These are phyloP conservation scores for Senna siamea DNA, from an alignment of 306 rosid species.

Conservation along the genomic window DNA sequence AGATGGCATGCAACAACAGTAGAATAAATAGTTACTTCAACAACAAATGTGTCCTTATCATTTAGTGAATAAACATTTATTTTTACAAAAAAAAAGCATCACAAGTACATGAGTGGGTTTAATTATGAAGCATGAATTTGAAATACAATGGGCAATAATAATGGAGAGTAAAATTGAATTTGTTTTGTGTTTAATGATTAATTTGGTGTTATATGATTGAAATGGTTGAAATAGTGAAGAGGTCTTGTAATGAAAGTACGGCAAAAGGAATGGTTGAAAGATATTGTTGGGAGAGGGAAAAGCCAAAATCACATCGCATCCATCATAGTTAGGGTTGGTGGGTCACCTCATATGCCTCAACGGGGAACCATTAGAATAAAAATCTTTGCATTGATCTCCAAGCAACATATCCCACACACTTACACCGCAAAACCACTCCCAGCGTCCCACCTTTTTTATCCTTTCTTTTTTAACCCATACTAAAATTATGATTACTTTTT, in stretches of 20 bases:
- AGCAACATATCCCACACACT: constrained; percentile 37
- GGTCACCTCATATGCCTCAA: constrained; percentile 52
- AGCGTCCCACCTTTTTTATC: too few relatives aligned
- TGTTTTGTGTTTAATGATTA: too few relatives aligned
- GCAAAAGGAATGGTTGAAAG: constrained; percentile 28
- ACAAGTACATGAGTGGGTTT: background rate
- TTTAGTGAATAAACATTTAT: background rate
- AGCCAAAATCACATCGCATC: background rate
- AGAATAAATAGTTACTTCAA: too few relatives aligned
- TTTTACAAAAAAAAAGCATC: background rate
- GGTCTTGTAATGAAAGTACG: background rate
- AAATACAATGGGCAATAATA: background rate
- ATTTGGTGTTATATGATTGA: background rate
- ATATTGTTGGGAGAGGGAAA: background rate
- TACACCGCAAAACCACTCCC: too few relatives aligned
- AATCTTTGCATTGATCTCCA: constrained; percentile 55
- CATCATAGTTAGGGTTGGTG: constrained; percentile 34
- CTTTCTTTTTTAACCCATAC: too few relatives aligned
- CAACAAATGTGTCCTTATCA: too few relatives aligned
- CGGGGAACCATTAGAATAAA: constrained; percentile 71
- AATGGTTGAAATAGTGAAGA: background rate
- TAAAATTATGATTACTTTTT: too few relatives aligned
- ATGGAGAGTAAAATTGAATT: too few relatives aligned
- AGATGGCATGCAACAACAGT: too few relatives aligned
- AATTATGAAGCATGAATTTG: background rate